Percentiles rank a stretch among this genome's conserved stretches.
phyloP scores from a whole-genome alignment of 2,329 filamentous ascomycete species.

The Penicillium crustosum region DNA sequence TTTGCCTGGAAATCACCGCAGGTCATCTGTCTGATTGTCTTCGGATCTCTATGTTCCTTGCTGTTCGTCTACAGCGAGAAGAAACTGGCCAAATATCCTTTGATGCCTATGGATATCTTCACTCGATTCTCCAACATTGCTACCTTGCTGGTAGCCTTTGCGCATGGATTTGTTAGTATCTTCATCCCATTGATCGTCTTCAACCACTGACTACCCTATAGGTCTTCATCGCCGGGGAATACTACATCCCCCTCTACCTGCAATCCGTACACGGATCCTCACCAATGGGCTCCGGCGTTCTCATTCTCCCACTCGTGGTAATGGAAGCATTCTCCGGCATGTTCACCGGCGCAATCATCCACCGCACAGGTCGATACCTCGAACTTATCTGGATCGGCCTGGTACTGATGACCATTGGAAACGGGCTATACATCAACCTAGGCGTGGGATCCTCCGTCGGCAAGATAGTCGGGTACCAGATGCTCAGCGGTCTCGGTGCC shows the following conservation, averaged over 20 bases:
- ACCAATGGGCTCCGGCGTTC: conserved; percentile 58
- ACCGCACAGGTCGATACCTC: conserved; percentile 52
- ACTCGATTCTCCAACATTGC: conserved; percentile 57
- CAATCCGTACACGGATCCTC: conserved; percentile 65
- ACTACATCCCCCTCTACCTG: conserved; percentile 73
- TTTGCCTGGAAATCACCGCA: conserved; percentile 57
- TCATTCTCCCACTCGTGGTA: conserved; percentile 62
- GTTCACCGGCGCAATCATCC: conserved; percentile 49
- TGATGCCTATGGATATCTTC: conserved; percentile 69
- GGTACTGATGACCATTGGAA: conserved; percentile 46
- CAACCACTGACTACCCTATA: conserved; percentile 33
- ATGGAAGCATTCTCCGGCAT: conserved; percentile 49
- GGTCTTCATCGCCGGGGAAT: conserved; percentile 65
- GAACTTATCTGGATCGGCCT: conserved; percentile 49
- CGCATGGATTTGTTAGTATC: conserved; percentile 46
- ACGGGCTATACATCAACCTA: conserved; percentile 50
- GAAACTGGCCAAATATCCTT: conserved; percentile 62
- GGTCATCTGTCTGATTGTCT: conserved; percentile 56
- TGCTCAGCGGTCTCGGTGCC: conserved; percentile 53
- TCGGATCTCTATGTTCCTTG: conserved; percentile 50
- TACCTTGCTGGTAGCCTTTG: conserved; percentile 51
- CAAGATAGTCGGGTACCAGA: conserved; percentile 50
- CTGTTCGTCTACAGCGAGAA: conserved; percentile 63
- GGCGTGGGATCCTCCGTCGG: conserved; percentile 37
- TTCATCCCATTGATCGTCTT: background rate